Conservation (phyloP, 768 basidiomycete genomes). For the Lentinula boryana region DNA sequence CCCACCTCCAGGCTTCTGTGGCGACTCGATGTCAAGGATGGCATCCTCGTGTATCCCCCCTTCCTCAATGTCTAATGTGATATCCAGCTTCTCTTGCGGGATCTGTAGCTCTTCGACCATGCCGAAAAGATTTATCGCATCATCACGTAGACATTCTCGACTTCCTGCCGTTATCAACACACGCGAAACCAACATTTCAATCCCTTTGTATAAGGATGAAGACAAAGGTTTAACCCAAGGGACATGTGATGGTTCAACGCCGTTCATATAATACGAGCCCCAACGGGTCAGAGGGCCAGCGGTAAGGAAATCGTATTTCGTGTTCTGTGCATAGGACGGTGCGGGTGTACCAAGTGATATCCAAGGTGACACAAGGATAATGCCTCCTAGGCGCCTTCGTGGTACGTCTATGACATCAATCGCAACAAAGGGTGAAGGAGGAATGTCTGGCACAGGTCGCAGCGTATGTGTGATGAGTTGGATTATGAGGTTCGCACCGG, state of each 20-base stretch:
- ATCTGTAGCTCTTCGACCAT: slow-evolving; percentile 17
- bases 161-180: slow-evolving; percentile 30
- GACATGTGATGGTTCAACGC: slow-evolving; percentile 19
- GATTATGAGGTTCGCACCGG: slow-evolving; percentile 25
- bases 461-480: slow-evolving; percentile 27
- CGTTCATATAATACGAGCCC: slow-evolving; percentile 17
- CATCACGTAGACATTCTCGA: slow-evolving; percentile 27
- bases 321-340: slow-evolving; percentile 19
- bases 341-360: slow-evolving; percentile 18
- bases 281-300: slow-evolving; percentile 7
- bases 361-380: slow-evolving; percentile 30
- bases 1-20: not conserved
- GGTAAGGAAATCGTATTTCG: slow-evolving; percentile 19
- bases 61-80: slow-evolving; percentile 16
- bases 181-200: slow-evolving; percentile 23
- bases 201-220: slow-evolving; percentile 26
- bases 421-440: slow-evolving; percentile 11
- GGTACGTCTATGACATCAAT: slow-evolving; percentile 4
- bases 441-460: slow-evolving; percentile 21
- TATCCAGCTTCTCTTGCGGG: slow-evolving; percentile 13
- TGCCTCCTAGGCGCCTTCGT: slow-evolving; percentile 15
- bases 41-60: slow-evolving; percentile 31
- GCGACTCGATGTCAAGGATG: slow-evolving; percentile 19
- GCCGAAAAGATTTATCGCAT: slow-evolving; percentile 18
- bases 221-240: slow-evolving; percentile 28